Conservation (phyloP, 2,329 filamentous ascomycete species). For the Aspergillus chevalieri region DNA sequence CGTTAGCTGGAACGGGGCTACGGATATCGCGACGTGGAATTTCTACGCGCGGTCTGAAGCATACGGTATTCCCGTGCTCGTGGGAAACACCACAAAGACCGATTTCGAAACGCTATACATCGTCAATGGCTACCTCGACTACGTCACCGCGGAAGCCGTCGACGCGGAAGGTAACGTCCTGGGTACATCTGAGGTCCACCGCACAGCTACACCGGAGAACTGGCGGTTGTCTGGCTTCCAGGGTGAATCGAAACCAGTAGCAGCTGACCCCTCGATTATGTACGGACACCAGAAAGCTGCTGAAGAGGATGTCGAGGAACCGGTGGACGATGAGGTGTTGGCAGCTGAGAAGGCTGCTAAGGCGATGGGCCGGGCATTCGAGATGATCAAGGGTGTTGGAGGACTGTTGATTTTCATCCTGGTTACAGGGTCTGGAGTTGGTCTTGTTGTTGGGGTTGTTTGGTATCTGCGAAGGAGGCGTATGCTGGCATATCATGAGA, state of each 20-base stretch:
- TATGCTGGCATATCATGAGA: slow-evolving; percentile 21
- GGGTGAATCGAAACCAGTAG: slow-evolving; percentile 14
- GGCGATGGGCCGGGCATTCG: slow-evolving; percentile 23
- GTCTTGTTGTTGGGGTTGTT: slow-evolving; percentile 16
- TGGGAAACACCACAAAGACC: slow-evolving; percentile 25
- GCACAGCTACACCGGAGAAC: slow-evolving; percentile 20
- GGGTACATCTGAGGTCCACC: slow-evolving; percentile 21
- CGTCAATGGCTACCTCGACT: slow-evolving; percentile 25
- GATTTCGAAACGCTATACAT: slow-evolving; percentile 34
- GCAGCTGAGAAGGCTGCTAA: slow-evolving; percentile 22
- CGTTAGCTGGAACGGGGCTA: slow-evolving; percentile 46
- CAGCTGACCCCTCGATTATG: slow-evolving; percentile 23
- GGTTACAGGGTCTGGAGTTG: slow-evolving; percentile 17
- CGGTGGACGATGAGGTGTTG: slow-evolving; percentile 12
- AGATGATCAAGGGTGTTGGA: slow-evolving; percentile 24
- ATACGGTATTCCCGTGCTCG: slow-evolving; percentile 8
- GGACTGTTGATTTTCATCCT: slow-evolving; percentile 25
- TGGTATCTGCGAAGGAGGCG: slow-evolving; percentile 17
- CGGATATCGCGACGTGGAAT: slow-evolving; percentile 39
- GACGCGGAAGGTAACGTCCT: slow-evolving; percentile 19
- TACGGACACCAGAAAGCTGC: slow-evolving; percentile 10
- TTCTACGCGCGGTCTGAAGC: slow-evolving; percentile 20
- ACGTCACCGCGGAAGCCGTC: slow-evolving; percentile 25
- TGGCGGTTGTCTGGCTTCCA: slow-evolving; percentile 27
- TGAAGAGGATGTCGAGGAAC: slow-evolving; percentile 8